These are phyloP conservation scores for Venustampulla echinocandica DNA, from an alignment of 495 filamentous ascomycete species.

Conservation along the genomic window DNA sequence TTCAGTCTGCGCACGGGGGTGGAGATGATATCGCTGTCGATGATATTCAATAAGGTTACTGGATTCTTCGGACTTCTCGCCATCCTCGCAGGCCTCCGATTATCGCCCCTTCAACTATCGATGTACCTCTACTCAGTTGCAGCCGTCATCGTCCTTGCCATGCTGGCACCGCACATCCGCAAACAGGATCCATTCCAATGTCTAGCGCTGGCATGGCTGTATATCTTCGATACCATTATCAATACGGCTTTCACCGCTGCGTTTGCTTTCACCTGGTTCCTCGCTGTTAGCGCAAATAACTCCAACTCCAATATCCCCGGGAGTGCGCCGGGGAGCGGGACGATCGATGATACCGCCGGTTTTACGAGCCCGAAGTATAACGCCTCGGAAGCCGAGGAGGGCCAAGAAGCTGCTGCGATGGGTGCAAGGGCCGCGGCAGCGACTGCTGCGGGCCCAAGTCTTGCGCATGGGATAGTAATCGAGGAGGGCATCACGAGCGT, in stretches of 20 bases:
- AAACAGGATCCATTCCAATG: slow-evolving; percentile 59
- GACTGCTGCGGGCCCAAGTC: slow-evolving; percentile 8
- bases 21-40: slow-evolving; percentile 67
- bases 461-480: slow-evolving; percentile 37
- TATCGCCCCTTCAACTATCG: slow-evolving; percentile 59
- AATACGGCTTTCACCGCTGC: slow-evolving; percentile 69
- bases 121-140: slow-evolving; percentile 80
- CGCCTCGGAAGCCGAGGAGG: slow-evolving; percentile 40
- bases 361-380: slow-evolving; percentile 61
- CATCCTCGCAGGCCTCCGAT: slow-evolving; percentile 56
- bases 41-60: slow-evolving; percentile 81
- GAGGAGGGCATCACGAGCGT: slow-evolving; percentile 69
- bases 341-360: slow-evolving; percentile 57
- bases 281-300: slow-evolving; percentile 48
- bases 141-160: slow-evolving; percentile 49
- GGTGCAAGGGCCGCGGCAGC: slow-evolving; percentile 23
- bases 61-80: slow-evolving; percentile 85
- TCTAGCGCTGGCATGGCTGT: slow-evolving; percentile 65
- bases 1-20: slow-evolving; percentile 81
- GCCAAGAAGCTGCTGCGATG: slow-evolving; percentile 44
- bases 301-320: slow-evolving; percentile 22
- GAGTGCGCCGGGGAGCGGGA: slow-evolving; percentile 35
- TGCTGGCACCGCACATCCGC: slow-evolving; percentile 63
- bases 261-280: slow-evolving; percentile 78
- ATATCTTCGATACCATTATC: slow-evolving; percentile 67